phyloP scores from a whole-genome alignment of 352 stramenopile species.

The Globisporangium iwayamae region DNA sequence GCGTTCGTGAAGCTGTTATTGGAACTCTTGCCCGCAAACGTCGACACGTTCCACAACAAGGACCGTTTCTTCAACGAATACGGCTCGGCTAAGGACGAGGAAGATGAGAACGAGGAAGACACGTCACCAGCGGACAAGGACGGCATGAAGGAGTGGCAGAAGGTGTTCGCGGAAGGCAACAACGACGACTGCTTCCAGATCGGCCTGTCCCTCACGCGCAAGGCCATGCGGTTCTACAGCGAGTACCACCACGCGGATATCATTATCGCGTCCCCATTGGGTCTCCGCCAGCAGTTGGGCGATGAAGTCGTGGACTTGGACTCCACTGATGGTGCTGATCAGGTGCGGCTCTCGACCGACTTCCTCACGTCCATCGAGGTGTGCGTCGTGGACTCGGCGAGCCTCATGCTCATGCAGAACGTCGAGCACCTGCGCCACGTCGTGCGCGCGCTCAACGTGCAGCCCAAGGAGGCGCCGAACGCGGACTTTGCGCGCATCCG shows the following conservation, averaged over 20 bases:
- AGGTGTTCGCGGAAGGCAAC: slow-evolving; percentile 67
- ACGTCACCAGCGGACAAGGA: slow-evolving; percentile 20
- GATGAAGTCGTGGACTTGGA: slow-evolving; percentile 57
- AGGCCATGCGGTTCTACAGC: slow-evolving; percentile 70
- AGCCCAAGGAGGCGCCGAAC: slow-evolving; percentile 61
- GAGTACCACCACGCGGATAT: slow-evolving; percentile 75
- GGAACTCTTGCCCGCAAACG: slow-evolving; percentile 48
- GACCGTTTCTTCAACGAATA: slow-evolving; percentile 72
- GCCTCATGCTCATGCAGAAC: slow-evolving; percentile 80
- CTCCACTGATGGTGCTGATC: slow-evolving; percentile 16
- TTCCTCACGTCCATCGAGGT: slow-evolving; percentile 78
- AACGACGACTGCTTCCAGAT: slow-evolving; percentile 84
- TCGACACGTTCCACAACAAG: slow-evolving; percentile 72
- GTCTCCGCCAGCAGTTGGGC: slow-evolving; percentile 64
- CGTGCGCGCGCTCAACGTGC: slow-evolving; percentile 56
- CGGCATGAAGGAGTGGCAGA: slow-evolving; percentile 65
- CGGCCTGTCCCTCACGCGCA: slow-evolving; percentile 64
- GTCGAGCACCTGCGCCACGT: slow-evolving; percentile 69
- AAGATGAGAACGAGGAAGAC: slow-evolving; percentile 17
- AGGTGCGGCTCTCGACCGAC: slow-evolving; percentile 55
- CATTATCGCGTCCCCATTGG: slow-evolving; percentile 70
- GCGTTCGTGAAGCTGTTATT: slow-evolving; percentile 66
- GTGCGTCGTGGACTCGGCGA: slow-evolving; percentile 78
- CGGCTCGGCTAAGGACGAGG: slow-evolving; percentile 24
- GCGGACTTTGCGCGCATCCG: slow-evolving; percentile 72